Percentiles rank a stretch among this genome's conserved stretches.
Conservation (phyloP, 2,329 filamentous ascomycete genomes). For the Arthrobotrys musiformis region DNA sequence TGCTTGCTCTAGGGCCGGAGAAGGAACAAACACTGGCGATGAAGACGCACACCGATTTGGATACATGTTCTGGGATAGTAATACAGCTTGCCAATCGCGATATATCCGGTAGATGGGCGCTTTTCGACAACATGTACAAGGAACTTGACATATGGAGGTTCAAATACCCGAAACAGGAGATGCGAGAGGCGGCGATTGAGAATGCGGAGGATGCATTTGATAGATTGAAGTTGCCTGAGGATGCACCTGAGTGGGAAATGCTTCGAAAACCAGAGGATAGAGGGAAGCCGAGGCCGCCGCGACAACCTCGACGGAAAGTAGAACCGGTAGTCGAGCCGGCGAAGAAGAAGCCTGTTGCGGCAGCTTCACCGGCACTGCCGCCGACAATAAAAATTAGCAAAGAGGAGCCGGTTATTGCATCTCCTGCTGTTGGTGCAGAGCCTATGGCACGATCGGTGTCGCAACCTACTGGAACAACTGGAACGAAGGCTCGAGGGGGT, state of each 20-base stretch:
- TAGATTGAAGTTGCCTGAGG: slow-evolving; percentile 56
- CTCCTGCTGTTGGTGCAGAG: slow-evolving; percentile 41
- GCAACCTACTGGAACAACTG: slow-evolving; percentile 36
- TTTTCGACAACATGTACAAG: slow-evolving; percentile 59
- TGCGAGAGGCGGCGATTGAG: slow-evolving; percentile 58
- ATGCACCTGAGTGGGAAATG: slow-evolving; percentile 59
- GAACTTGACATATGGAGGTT: slow-evolving; percentile 60
- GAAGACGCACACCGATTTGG: slow-evolving; percentile 59
- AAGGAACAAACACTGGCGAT: slow-evolving; percentile 58
- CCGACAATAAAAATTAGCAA: slow-evolving; percentile 54
- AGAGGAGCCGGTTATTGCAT: slow-evolving; percentile 29
- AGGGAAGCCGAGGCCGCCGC: slow-evolving; percentile 55
- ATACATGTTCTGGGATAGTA: slow-evolving; percentile 57
- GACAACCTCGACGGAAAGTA: slow-evolving; percentile 43
- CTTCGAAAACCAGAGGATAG: slow-evolving; percentile 58
- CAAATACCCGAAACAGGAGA: slow-evolving; percentile 57
- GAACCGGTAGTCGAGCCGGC: slow-evolving; percentile 21
- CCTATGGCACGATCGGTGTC: slow-evolving; percentile 56
- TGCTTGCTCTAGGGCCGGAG: slow-evolving; percentile 59
- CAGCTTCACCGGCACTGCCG: slow-evolving; percentile 42
- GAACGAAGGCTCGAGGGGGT: slow-evolving; percentile 32
- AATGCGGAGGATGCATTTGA: slow-evolving; percentile 58
- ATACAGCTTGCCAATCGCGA: slow-evolving; percentile 57
- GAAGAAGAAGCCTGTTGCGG: slow-evolving; percentile 56
- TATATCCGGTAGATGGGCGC: slow-evolving; percentile 57